phyloP scores from a whole-genome alignment of 257 asterid species.

The Gynochthodes officinalis region DNA sequence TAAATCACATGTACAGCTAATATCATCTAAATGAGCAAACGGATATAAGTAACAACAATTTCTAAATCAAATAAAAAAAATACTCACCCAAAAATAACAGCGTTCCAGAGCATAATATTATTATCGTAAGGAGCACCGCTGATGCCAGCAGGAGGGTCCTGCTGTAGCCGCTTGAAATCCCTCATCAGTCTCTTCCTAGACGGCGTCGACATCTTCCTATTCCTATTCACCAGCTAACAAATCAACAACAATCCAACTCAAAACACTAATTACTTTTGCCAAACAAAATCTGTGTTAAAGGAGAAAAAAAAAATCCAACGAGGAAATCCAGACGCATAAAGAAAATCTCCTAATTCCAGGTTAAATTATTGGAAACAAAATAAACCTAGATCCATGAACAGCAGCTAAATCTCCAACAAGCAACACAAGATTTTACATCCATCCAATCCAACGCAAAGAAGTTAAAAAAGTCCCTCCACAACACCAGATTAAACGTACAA shows the following conservation, averaged over 20 bases:
- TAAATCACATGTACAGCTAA: not conserved
- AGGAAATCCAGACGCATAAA: not conserved
- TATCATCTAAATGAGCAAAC: not conserved
- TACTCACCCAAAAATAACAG: constrained; percentile 97
- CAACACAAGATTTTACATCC: not conserved
- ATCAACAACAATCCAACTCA: not conserved
- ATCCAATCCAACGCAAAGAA: not conserved
- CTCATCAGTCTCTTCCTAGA: constrained; percentile 91
- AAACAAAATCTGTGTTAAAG: not conserved
- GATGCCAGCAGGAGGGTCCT: constrained; percentile 94
- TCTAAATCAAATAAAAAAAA: not conserved
- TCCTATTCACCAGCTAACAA: constrained; percentile 27
- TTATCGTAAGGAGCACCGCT: constrained; percentile 93
- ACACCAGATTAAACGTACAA: not conserved
- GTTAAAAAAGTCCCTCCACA: not conserved
- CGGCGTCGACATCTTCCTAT: constrained; percentile 85
- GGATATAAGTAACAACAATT: not conserved
- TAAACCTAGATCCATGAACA: constrained; percentile 27
- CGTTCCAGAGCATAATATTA: constrained; percentile 93
- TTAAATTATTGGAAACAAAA: too few species aligned
- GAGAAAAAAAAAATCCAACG: not conserved
- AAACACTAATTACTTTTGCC: not conserved
- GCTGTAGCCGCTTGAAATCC: constrained; percentile 92
- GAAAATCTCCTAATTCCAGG: not conserved
- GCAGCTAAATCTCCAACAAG: not conserved